Evolutionary conservation across 2,329 filamentous ascomycete species (phyloP).

Genomic region (Colletotrichum sp.): DNA sequence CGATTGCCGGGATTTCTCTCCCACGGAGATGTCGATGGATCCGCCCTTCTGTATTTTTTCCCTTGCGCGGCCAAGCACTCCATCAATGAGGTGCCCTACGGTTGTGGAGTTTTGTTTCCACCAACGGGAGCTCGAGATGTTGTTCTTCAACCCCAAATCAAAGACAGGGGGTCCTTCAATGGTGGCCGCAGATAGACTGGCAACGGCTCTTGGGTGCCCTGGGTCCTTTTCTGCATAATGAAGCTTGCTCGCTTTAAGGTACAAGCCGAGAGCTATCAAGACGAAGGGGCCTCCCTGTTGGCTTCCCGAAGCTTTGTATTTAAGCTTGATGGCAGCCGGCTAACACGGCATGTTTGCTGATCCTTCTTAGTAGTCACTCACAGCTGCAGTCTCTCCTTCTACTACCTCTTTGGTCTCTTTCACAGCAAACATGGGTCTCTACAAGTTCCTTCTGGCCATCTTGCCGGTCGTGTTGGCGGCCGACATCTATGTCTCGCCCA

Average conservation of each 20-base stretch:
- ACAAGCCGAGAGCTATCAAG: neutral
- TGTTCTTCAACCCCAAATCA: neutral
- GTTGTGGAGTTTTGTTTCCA: constrained; percentile 14
- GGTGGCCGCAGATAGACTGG: constrained; percentile 1
- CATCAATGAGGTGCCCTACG: constrained; percentile 3
- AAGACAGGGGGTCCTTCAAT: neutral
- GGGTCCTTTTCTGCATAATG: neutral
- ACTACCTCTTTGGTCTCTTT: neutral
- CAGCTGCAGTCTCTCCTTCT: constrained; percentile 6
- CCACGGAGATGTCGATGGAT: constrained; percentile 3
- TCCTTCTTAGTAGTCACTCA: neutral
- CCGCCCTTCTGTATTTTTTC: neutral
- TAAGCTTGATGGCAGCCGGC: constrained; percentile 16
- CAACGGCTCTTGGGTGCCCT: neutral
- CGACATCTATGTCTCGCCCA: constrained; percentile 51
- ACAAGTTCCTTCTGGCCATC: constrained; percentile 17
- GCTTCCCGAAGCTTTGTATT: constrained; percentile 8
- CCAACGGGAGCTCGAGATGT: constrained; percentile 3
- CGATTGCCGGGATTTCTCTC: constrained; percentile 14
- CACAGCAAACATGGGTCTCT: constrained; percentile 13
- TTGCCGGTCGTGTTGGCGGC: constrained; percentile 26
- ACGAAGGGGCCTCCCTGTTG: neutral
- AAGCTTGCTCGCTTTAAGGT: neutral
- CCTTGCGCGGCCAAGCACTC: neutral
- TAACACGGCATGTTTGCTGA: neutral